A percentile compares a stretch with the other conserved stretches of the same genome.
Conservation (phyloP, 1,284 basidiomycete genomes). For the Sporisorium exsertum region DNA sequence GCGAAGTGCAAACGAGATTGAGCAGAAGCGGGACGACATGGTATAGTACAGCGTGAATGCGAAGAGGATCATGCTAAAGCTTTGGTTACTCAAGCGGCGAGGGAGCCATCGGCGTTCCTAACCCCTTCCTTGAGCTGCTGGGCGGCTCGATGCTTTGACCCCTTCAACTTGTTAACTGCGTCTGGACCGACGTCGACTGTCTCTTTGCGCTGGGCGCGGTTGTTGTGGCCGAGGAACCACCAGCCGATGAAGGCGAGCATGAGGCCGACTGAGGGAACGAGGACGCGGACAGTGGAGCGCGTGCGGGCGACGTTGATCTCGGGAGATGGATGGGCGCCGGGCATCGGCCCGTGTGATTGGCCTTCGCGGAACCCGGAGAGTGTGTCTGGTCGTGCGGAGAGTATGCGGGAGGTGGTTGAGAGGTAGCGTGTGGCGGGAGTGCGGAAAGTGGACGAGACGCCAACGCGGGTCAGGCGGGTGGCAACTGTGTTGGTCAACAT, state of each 20-base stretch:
- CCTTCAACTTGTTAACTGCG: constrained; percentile 46
- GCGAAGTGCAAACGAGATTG: background rate
- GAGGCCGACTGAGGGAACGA: constrained; percentile 40
- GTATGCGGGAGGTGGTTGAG: constrained; percentile 10
- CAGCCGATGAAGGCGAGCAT: constrained; percentile 49
- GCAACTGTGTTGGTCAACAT: constrained; percentile 23
- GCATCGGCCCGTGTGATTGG: constrained; percentile 33
- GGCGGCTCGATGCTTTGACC: constrained; percentile 39
- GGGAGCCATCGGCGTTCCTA: constrained; percentile 30
- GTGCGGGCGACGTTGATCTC: constrained; percentile 46
- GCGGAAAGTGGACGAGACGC: background rate
- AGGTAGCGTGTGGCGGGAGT: background rate
- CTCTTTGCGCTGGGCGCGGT: constrained; percentile 36
- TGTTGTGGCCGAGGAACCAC: constrained; percentile 54
- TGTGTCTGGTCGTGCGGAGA: constrained; percentile 45
- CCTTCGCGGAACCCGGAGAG: constrained; percentile 35
- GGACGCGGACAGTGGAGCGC: constrained; percentile 41
- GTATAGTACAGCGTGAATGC: background rate
- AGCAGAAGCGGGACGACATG: too few relatives aligned
- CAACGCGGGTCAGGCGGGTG: constrained; percentile 11
- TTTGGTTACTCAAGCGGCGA: constrained; percentile 2
- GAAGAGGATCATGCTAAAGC: too few relatives aligned
- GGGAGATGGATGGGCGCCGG: constrained; percentile 39
- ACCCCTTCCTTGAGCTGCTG: constrained; percentile 38
- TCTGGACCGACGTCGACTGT: constrained; percentile 44